Percentiles rank a stretch among this genome's conserved stretches.
Evolutionary conservation across 1,284 basidiomycete genomes (phyloP).

Genomic region (Exsudoporus floridanus): DNA sequence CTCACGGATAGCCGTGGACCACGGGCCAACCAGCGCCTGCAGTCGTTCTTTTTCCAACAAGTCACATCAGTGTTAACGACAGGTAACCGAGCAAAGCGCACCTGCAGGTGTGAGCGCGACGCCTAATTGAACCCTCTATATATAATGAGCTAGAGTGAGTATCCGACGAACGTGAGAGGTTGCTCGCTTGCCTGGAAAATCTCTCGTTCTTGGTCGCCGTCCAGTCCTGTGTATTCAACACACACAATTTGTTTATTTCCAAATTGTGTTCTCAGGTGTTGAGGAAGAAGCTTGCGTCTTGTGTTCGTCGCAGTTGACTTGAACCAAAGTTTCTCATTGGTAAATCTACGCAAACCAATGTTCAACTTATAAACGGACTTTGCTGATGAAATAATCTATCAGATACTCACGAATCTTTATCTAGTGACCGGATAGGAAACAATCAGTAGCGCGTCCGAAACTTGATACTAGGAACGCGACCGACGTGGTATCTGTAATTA

Average conservation of each 20-base stretch:
- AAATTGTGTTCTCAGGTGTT: slow-evolving; percentile 35
- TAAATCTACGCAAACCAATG: slow-evolving; percentile 24
- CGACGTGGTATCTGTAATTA: slow-evolving; percentile 35
- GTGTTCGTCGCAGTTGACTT: slow-evolving; percentile 23
- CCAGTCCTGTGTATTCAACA: slow-evolving; percentile 47
- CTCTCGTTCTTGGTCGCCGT: slow-evolving; percentile 35
- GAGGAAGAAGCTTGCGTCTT: slow-evolving; percentile 33
- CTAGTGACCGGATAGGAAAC: slow-evolving; percentile 19
- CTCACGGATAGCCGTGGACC: slow-evolving; percentile 43
- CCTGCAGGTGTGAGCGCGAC: slow-evolving; percentile 46
- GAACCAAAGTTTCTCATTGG: slow-evolving; percentile 43
- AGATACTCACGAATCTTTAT: slow-evolving; percentile 42
- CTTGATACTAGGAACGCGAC: slow-evolving; percentile 17
- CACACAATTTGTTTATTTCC: slow-evolving; percentile 50
- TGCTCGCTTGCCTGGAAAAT: slow-evolving; percentile 35
- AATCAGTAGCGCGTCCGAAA: slow-evolving; percentile 5
- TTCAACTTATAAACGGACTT: not conserved
- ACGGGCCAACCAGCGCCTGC: slow-evolving; percentile 47
- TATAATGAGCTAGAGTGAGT: not conserved
- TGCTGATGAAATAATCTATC: not conserved
- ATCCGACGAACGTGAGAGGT: not conserved
- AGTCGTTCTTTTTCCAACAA: slow-evolving; percentile 40
- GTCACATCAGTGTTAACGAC: not conserved
- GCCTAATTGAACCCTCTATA: slow-evolving; percentile 43
- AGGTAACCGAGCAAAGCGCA: slow-evolving; percentile 18